These are phyloP conservation scores for Aspergillus ruber DNA, from an alignment of 2,329 filamentous ascomycete genomes.

Conservation along the genomic window DNA sequence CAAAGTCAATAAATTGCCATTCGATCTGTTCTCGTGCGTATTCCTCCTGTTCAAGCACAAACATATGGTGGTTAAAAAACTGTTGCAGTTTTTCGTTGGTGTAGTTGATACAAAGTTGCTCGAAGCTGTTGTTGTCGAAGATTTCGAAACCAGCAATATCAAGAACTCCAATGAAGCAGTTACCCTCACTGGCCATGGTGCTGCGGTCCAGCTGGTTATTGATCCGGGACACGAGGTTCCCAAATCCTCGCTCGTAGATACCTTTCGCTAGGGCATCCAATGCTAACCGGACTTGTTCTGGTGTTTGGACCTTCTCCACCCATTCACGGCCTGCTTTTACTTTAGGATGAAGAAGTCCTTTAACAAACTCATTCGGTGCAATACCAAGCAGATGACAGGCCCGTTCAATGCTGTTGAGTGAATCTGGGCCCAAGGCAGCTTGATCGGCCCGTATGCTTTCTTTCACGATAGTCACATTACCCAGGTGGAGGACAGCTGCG, in stretches of 20 bases:
- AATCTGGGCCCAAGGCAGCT: slow-evolving; percentile 70
- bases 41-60: slow-evolving; percentile 95
- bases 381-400: slow-evolving; percentile 84
- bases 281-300: slow-evolving; percentile 85
- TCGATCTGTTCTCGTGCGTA: slow-evolving; percentile 97
- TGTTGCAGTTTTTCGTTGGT: slow-evolving; percentile 99
- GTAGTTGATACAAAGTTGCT: slow-evolving; percentile 99
- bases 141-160: slow-evolving; percentile 99
- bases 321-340: slow-evolving; percentile 96
- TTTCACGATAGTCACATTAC: slow-evolving; percentile 83
- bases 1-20: slow-evolving; percentile 99
- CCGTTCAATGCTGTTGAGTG: slow-evolving; percentile 65
- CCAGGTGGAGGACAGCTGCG: slow-evolving; percentile 85
- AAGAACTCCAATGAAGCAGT: slow-evolving; percentile 92
- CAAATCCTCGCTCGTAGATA: slow-evolving; percentile 94
- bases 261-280: slow-evolving; percentile 92
- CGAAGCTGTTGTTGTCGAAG: slow-evolving; percentile 96
- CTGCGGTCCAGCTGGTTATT: slow-evolving; percentile 87
- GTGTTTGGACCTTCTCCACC: slow-evolving; percentile 97
- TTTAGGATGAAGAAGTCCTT: slow-evolving; percentile 80
- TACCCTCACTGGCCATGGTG: slow-evolving; percentile 75
- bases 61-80: slow-evolving; percentile 99
- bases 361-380: slow-evolving; percentile 73
- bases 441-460: slow-evolving; percentile 89
- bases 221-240: slow-evolving; percentile 84